A percentile compares a stretch with the other conserved stretches of the same genome.
phyloP scores from a whole-genome alignment of 108 stramenopile species.

The Conticribra weissflogii region DNA sequence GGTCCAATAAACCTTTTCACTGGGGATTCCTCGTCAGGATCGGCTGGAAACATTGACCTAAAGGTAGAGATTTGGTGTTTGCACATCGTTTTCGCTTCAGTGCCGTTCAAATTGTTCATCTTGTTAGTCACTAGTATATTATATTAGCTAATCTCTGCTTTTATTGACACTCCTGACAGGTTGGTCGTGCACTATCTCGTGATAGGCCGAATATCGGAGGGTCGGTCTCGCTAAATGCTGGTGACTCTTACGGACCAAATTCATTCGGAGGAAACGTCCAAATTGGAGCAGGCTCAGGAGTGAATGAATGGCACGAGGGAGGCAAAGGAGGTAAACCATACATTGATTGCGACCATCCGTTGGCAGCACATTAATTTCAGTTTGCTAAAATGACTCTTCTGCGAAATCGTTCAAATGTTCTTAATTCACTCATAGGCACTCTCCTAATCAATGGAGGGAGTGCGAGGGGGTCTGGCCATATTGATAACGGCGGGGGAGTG shows the following conservation, averaged over 20 bases:
- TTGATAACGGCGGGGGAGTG: constrained; percentile 19
- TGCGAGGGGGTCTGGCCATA: constrained; percentile 1
- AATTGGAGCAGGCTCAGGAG: constrained; percentile 23
- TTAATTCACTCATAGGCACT: constrained; percentile 21
- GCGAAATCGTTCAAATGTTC: too few relatives aligned
- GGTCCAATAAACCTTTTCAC: constrained; percentile 15
- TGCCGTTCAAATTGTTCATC: too few relatives aligned
- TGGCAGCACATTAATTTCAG: too few relatives aligned
- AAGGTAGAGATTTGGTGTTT: too few relatives aligned
- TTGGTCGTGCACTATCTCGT: neutral
- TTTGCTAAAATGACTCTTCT: too few relatives aligned
- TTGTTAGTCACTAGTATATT: too few relatives aligned
- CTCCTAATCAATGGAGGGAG: constrained; percentile 13
- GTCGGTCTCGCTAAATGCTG: constrained; percentile 5
- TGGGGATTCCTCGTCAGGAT: constrained; percentile 16
- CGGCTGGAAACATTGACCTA: constrained; percentile 7
- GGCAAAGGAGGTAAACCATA: constrained; percentile 1
- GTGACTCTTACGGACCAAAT: constrained; percentile 4
- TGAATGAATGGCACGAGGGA: neutral
- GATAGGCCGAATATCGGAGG: neutral
- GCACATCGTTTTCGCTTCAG: too few relatives aligned
- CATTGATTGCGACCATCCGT: too few relatives aligned
- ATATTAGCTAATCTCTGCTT: too few relatives aligned
- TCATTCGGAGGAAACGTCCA: constrained; percentile 22
- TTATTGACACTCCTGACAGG: too few relatives aligned